Base-by-base conservation (phyloP, 2,329 filamentous ascomycete genomes). In the Madurella mycetomatis region DNA sequence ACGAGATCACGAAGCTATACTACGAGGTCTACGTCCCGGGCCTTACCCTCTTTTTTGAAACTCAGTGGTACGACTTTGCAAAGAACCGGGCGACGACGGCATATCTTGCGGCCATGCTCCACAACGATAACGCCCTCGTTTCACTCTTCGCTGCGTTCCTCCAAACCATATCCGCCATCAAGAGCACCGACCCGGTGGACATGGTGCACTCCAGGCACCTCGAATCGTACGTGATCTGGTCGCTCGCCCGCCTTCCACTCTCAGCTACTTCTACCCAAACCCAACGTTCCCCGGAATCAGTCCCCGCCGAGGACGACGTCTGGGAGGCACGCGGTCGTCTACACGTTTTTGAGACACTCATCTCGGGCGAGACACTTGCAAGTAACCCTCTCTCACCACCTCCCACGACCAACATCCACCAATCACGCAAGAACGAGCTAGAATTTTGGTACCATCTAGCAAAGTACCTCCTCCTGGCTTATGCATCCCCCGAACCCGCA, bases 361-460 rank as follows among this genome's bases (percentile, higher is more conserved):
- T 96, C 31, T 88, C 85, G 25, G 89, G 90, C 47, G 83, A 86
- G 30, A 82, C 83, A 54, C 70, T 94, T 52, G 64, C 72, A 1
- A 66, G 64, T 30, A 90, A 85, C 62, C 82, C 79, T 8, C 74
- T 86, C 47, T 74, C 73, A 5, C 69, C 72, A 19, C 80, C 72
- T 4, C 41, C 49, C 13, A 15, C 46, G 11, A 37, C 17, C 31
- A 53, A 69, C 73, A 75, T 25, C 41, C 79, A 82, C 58, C 76
- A 78, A 56, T 74, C 83, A 52, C 76, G 78, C 53, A 73, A 76
- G 34, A 77, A 85, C 32, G 85, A 92, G 61, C 76, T 88, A 50
- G 83, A 89, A 56, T 96, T 96, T 71, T 96, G 92, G 92, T 83
- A 86, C 65, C 79, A 82, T 25, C 76, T 96, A 15, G 90, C 84